Conservation (phyloP, 306 rosid genomes). For the Citrullus mucosospermus region DNA sequence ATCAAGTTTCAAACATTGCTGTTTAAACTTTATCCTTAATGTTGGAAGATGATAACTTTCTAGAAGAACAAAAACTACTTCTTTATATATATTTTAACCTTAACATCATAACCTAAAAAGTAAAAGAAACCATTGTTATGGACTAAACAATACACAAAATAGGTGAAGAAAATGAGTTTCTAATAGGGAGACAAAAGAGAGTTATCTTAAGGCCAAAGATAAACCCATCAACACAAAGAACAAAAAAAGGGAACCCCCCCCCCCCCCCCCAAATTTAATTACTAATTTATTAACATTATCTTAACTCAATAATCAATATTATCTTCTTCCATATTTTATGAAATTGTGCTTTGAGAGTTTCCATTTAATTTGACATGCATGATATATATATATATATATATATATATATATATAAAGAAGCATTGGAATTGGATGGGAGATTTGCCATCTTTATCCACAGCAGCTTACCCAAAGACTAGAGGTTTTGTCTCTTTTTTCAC, state of each 20-base stretch:
- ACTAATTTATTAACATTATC: background rate
- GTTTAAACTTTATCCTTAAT: background rate
- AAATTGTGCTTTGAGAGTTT: background rate
- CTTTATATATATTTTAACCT: background rate
- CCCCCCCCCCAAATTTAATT: background rate
- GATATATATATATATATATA: background rate
- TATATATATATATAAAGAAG: background rate
- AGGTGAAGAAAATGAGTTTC: background rate
- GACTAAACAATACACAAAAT: background rate
- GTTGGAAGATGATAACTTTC: background rate
- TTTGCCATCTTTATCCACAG: background rate
- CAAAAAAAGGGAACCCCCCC: background rate
- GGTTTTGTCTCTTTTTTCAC: conserved; percentile 6
- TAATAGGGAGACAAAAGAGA: background rate
- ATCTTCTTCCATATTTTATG: conserved; percentile 2
- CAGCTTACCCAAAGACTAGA: background rate
- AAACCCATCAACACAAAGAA: background rate
- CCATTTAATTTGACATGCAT: background rate
- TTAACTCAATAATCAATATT: background rate
- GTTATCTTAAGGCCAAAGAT: conserved; percentile 5
- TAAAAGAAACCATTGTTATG: background rate
- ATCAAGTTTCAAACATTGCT: background rate
- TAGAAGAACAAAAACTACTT: background rate
- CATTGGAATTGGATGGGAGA: background rate
- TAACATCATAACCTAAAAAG: background rate